These are phyloP conservation scores for Clavispora phyllophila DNA, from an alignment of 805 yeast genomes.

Conservation along the genomic window DNA sequence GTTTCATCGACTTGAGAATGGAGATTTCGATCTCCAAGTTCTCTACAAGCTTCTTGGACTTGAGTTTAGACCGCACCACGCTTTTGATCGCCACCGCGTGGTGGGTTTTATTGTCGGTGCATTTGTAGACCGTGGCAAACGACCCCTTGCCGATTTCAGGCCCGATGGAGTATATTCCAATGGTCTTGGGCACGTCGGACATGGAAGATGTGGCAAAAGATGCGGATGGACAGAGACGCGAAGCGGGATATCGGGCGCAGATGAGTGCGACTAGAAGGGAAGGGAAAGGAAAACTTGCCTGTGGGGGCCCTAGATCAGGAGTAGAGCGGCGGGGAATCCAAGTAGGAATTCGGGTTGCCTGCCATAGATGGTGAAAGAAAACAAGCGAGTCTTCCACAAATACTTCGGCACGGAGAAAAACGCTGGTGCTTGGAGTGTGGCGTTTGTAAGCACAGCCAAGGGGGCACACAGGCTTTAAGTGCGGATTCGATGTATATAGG, in stretches of 20 bases:
- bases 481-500: background rate
- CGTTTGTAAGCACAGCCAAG: background rate
- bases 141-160: conserved; percentile 93
- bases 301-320: background rate
- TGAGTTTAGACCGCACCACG: conserved; percentile 74
- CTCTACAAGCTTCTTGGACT: conserved; percentile 81
- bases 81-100: conserved; percentile 83
- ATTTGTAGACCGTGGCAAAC: conserved; percentile 92
- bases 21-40: conserved; percentile 90
- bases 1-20: conserved; percentile 80
- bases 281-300: background rate
- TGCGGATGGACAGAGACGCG: background rate
- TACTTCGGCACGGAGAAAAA: background rate
- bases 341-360: background rate
- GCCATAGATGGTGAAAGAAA: background rate
- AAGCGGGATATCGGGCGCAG: background rate
- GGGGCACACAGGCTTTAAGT: background rate
- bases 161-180: conserved; percentile 57
- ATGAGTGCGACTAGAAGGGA: background rate
- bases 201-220: background rate
- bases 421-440: background rate
- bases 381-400: background rate
- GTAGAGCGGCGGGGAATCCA: background rate
- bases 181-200: conserved; percentile 3
- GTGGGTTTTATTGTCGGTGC: conserved; percentile 49